Evolutionary conservation across 2,329 filamentous ascomycete species (phyloP).

Genomic region (Trichoderma sp.): DNA sequence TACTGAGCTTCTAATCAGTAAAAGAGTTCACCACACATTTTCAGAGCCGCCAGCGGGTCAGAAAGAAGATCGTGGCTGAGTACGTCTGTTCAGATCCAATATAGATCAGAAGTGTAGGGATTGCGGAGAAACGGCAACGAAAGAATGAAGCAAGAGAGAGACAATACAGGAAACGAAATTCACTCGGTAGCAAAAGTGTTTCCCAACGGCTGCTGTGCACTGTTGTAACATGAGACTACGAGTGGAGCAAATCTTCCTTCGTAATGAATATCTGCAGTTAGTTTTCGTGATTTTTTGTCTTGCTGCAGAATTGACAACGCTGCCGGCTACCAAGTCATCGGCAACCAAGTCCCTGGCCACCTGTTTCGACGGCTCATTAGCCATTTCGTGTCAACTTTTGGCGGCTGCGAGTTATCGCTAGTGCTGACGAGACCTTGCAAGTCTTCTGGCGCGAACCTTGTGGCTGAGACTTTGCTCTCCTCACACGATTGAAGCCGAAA

Average conservation of each 20-base stretch:
- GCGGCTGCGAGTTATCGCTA: not conserved
- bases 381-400: slow-evolving; percentile 10
- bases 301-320: not conserved
- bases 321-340: not conserved
- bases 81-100: not conserved
- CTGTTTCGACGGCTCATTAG: not conserved
- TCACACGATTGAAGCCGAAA: not conserved
- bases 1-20: not conserved
- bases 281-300: not conserved
- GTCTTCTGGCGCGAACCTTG: slow-evolving; percentile 3
- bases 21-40: not conserved
- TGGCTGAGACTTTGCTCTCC: not conserved
- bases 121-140: not conserved
- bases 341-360: not conserved
- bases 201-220: not conserved
- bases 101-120: not conserved
- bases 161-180: not conserved
- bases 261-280: not conserved
- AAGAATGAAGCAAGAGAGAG: not conserved
- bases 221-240: not conserved
- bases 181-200: not conserved
- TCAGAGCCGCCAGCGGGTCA: not conserved
- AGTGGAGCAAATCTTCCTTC: not conserved
- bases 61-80: not conserved
- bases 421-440: slow-evolving; percentile 1